Percentiles rank a stretch among this genome's conserved stretches.
Evolutionary conservation across 2,329 filamentous ascomycete genomes (phyloP).

Genomic region (Trichoderma brevicompactum): DNA sequence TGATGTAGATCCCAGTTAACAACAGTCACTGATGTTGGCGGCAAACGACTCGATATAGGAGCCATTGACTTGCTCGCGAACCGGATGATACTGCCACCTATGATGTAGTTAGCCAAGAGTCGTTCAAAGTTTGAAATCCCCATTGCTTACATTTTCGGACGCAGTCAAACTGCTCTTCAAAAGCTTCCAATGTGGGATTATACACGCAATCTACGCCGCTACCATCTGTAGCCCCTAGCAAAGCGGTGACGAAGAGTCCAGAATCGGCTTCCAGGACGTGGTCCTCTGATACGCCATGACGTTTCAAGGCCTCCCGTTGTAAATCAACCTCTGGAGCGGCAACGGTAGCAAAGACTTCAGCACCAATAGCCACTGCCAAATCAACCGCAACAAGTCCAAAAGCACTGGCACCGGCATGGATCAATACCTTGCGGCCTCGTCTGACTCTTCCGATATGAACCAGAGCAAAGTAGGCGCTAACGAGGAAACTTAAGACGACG

Average conservation of each 20-base stretch:
- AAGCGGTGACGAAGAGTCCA: constrained; percentile 40
- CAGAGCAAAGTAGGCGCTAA: constrained; percentile 51
- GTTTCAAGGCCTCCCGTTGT: constrained; percentile 46
- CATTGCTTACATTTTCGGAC: constrained; percentile 43
- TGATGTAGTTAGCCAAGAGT: neutral
- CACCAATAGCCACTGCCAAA: constrained; percentile 45
- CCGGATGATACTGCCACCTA: constrained; percentile 43
- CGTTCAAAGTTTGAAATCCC: neutral
- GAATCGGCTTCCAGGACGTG: constrained; percentile 47
- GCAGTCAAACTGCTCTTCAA: constrained; percentile 42
- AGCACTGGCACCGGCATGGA: constrained; percentile 51
- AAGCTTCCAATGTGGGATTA: constrained; percentile 48
- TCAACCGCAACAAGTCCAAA: constrained; percentile 51
- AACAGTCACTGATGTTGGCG: constrained; percentile 36
- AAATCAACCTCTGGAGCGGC: constrained; percentile 35
- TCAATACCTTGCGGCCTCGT: constrained; percentile 44
- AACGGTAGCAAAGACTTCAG: constrained; percentile 50
- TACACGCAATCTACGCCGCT: constrained; percentile 51
- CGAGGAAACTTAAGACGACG: constrained; percentile 45
- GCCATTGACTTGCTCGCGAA: constrained; percentile 36
- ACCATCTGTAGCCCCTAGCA: constrained; percentile 42
- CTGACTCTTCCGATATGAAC: constrained; percentile 38
- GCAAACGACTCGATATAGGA: constrained; percentile 29
- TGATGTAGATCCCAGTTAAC: constrained; percentile 42
- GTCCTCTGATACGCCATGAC: constrained; percentile 41